These are phyloP conservation scores for Lophiotrema nucula DNA, from an alignment of 495 filamentous ascomycete genomes.

Conservation along the genomic window DNA sequence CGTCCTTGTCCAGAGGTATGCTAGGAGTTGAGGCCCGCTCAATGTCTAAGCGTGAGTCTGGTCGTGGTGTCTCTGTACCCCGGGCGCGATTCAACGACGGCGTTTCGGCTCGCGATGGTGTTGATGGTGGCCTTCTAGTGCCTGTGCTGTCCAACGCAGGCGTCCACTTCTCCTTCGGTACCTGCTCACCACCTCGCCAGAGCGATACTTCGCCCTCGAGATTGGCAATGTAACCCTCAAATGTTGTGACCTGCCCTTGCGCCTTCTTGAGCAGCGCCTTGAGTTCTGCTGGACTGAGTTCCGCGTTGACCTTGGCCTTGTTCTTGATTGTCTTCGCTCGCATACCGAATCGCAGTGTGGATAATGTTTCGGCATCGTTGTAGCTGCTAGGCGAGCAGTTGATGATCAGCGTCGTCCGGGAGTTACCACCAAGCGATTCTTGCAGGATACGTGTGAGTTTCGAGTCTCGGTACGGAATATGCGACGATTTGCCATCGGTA, in stretches of 20 bases:
- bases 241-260: constrained; percentile 83
- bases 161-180: constrained; percentile 83
- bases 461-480: constrained; percentile 96
- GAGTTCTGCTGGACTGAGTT: constrained; percentile 91
- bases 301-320: constrained; percentile 98
- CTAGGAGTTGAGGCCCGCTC: constrained; percentile 86
- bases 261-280: constrained; percentile 89
- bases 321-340: constrained; percentile 99
- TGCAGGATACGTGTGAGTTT: constrained; percentile 97
- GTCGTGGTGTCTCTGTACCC: constrained; percentile 60
- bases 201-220: constrained; percentile 79
- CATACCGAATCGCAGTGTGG: constrained; percentile 92
- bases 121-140: constrained; percentile 59
- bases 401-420: constrained; percentile 93
- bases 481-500: constrained; percentile 96
- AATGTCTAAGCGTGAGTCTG: constrained; percentile 77
- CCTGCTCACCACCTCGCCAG: constrained; percentile 85
- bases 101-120: constrained; percentile 68
- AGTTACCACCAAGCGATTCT: constrained; percentile 95
- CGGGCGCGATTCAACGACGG: constrained; percentile 57
- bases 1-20: constrained; percentile 88
- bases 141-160: constrained; percentile 59
- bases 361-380: constrained; percentile 93
- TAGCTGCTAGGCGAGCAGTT: constrained; percentile 98
- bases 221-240: constrained; percentile 78